Percentiles rank a stretch among this genome's conserved stretches.
phyloP scores from a whole-genome alignment of 805 yeast species.

The Pichia rugopelliculosa region DNA sequence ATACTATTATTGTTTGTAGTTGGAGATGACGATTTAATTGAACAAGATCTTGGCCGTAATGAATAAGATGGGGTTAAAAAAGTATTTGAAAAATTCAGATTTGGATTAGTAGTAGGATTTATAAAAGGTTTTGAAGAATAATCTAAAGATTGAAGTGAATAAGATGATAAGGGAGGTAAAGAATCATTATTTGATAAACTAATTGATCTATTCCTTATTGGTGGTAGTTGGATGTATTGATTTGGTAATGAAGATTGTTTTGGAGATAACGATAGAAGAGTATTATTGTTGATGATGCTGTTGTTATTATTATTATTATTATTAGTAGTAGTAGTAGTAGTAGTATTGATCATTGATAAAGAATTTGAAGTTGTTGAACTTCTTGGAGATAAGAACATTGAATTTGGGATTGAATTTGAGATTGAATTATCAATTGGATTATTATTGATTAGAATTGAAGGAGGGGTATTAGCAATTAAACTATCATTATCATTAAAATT shows the following conservation, averaged over 20 bases:
- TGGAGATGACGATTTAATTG: background rate
- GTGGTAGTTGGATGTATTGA: slow-evolving; percentile 1
- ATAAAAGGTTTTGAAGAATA: background rate
- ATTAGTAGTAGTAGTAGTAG: background rate
- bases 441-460: background rate
- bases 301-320: too few species aligned
- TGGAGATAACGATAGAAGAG: background rate
- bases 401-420: background rate
- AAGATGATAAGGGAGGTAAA: background rate
- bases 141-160: background rate
- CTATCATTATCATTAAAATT: background rate
- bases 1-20: background rate
- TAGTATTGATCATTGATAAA: background rate
- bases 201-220: background rate
- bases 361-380: background rate
- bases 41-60: background rate
- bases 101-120: background rate
- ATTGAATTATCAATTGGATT: background rate
- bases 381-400: background rate
- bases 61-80: background rate
- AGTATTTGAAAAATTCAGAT: background rate
- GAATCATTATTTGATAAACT: background rate
- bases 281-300: too few species aligned
- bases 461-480: background rate
- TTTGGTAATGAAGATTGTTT: background rate